phyloP scores from a whole-genome alignment of 1,284 basidiomycete genomes.

The Tetrapyrgos nigripes region DNA sequence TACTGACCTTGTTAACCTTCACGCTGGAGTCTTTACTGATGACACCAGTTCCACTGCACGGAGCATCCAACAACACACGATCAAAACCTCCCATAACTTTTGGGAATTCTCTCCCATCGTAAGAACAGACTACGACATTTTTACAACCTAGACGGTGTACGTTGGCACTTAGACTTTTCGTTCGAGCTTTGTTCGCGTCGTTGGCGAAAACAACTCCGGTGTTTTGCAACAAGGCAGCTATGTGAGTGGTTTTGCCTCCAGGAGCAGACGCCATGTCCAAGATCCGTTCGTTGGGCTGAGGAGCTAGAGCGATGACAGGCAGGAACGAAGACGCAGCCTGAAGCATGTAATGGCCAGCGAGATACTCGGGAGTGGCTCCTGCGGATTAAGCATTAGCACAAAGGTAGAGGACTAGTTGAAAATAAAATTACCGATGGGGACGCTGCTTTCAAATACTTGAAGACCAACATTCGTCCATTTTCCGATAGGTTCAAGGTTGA shows the following conservation, averaged over 20 bases:
- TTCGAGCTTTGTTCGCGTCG: constrained; percentile 93
- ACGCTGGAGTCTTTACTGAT: constrained; percentile 98
- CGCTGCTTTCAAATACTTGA: constrained; percentile 96
- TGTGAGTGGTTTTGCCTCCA: constrained; percentile 97
- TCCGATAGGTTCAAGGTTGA: constrained; percentile 96
- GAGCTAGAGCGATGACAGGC: constrained; percentile 95
- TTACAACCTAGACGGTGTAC: constrained; percentile 97
- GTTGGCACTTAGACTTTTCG: constrained; percentile 97
- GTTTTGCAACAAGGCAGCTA: constrained; percentile 96
- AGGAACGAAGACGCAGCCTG: constrained; percentile 99
- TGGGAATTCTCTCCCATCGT: constrained; percentile 98
- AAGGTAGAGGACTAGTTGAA: not conserved
- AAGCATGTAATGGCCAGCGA: constrained; percentile 99
- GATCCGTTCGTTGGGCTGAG: constrained; percentile 93
- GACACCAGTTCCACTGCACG: constrained; percentile 98
- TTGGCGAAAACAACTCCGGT: constrained; percentile 99
- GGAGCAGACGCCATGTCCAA: constrained; percentile 99
- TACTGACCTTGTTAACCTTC: constrained; percentile 93
- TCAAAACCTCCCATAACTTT: constrained; percentile 99
- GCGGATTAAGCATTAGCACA: constrained; percentile 5
- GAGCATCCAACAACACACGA: constrained; percentile 94
- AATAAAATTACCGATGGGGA: constrained; percentile 79
- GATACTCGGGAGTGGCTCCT: constrained; percentile 97
- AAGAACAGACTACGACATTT: constrained; percentile 97
- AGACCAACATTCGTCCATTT: constrained; percentile 99